Conservation (phyloP, 306 rosid species). For the Rosa multiflora region DNA sequence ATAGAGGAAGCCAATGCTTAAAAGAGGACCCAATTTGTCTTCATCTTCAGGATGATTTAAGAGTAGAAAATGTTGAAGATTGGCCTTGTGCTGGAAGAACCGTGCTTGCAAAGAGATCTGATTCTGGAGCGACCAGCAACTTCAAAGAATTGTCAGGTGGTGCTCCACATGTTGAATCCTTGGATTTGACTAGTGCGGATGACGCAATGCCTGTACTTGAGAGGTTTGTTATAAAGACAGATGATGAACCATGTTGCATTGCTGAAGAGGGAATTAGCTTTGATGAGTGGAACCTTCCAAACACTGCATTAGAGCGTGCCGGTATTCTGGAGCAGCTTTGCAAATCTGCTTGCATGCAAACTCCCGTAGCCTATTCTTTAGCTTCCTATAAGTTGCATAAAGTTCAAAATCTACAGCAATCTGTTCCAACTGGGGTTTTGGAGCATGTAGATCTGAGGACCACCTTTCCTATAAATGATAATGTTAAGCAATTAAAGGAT, state of each 20-base stretch:
- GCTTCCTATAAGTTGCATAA: conserved; percentile 38
- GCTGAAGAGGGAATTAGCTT: conserved; percentile 42
- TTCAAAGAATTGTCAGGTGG: conserved; percentile 35
- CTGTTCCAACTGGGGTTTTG: conserved; percentile 72
- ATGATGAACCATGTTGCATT: conserved; percentile 43
- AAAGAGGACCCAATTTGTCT: conserved; percentile 31
- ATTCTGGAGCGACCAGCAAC: conserved; percentile 32
- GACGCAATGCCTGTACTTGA: conserved; percentile 67
- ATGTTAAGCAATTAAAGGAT: conserved; percentile 20
- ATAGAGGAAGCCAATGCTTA: conserved; percentile 26
- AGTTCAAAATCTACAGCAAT: conserved; percentile 31
- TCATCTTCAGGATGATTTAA: conserved; percentile 28
- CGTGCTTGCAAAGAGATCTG: conserved; percentile 34
- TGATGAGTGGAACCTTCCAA: conserved; percentile 45
- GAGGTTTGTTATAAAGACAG: conserved; percentile 64
- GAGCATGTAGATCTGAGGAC: conserved; percentile 49
- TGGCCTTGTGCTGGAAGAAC: conserved; percentile 31
- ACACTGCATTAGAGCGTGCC: conserved; percentile 41
- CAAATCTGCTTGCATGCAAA: conserved; percentile 53
- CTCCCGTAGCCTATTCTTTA: conserved; percentile 57
- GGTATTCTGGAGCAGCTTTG: conserved; percentile 54
- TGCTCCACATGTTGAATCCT: conserved; percentile 36
- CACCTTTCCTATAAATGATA: conserved; percentile 36
- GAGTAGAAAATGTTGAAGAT: conserved; percentile 33
- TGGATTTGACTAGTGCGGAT: conserved; percentile 40